Evolutionary conservation across 331 rosid species (phyloP).

Genomic region (Quercus phellos): DNA sequence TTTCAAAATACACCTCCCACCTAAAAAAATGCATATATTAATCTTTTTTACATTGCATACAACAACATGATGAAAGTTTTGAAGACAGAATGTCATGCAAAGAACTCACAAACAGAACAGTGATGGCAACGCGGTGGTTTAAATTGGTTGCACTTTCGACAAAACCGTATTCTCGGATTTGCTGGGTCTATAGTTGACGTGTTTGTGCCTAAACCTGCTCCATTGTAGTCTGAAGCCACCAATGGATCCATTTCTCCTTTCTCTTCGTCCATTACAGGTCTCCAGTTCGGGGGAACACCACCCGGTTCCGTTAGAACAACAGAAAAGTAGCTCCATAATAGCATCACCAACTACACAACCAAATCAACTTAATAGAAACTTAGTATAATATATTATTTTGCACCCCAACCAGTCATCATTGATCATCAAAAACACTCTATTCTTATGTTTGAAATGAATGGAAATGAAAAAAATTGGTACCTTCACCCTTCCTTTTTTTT

Average conservation of each 20-base stretch:
- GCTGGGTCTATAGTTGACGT: conserved; percentile 25
- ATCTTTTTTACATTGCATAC: not conserved
- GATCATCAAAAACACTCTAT: not conserved
- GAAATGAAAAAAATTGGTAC: not conserved
- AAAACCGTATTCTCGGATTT: conserved; percentile 43
- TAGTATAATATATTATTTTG: not conserved
- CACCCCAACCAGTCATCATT: not conserved
- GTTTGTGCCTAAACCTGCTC: conserved; percentile 12
- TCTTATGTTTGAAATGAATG: not conserved
- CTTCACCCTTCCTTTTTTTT: not conserved
- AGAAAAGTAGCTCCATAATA: conserved; percentile 74
- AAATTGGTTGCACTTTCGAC: conserved; percentile 68
- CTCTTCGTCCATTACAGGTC: conserved; percentile 50
- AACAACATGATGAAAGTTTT: not conserved
- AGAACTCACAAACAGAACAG: conserved; percentile 70
- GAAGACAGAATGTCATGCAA: not conserved
- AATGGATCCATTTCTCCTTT: conserved; percentile 42
- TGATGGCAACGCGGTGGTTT: conserved; percentile 83
- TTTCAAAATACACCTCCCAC: conserved; percentile 73
- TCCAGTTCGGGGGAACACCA: conserved; percentile 59
- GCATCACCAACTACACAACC: conserved; percentile 66
- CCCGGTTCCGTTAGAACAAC: conserved; percentile 71
- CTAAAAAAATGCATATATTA: conserved; percentile 31
- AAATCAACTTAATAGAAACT: conserved; percentile 21
- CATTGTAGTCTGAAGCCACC: conserved; percentile 31